Base-by-base conservation (phyloP, 495 filamentous ascomycete species). In the Talaromyces nanjingensis region DNA sequence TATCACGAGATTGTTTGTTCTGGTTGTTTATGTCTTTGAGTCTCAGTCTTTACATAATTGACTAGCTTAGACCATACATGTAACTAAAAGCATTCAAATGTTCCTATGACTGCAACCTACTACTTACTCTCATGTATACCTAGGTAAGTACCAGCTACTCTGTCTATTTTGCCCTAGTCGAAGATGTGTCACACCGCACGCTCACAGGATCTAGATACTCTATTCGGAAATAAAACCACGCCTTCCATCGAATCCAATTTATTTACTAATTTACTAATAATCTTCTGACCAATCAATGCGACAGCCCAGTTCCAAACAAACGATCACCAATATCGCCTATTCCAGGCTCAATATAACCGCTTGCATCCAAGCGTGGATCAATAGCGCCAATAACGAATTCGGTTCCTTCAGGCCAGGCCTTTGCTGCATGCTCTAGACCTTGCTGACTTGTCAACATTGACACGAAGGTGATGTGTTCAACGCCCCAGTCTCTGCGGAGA, bases 281-380 rank as follows among this genome's bases (percentile, higher is more conserved):
- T 29, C 55, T 7, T 20, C 27, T 25, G 7, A 3, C 31, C 18
- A 25, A 60, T 62, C 45, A 62, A 20, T 62, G 60, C 8, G 60
- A 62, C 11, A 54, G 47, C 12, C 60, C 54, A 18, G 92, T 96
- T 72, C 93, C 82, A 78, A 90, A 97, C 68, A 97, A 74, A 63
- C 92, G 78, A 77, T 97, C 92, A 6, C 92, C 92, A 64, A 96
- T 87, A 79, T 96, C 92, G 1, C 91, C 91, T 64, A 96, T 69
- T 0, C 92, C 92, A 2, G 92, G 92, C 75, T 83, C 87, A 65
- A 97, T 84, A 89, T 93, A 96, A 12, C 92, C 91, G 59, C 77
- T 81, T 9, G 80, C 79, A 67, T 90, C 87, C 52, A 92, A 71
- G 65, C 86, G 81, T 59, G 76, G 71, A 73, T 97, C 92, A 33